These are phyloP conservation scores for Escovopsis weberi DNA, from an alignment of 2,329 filamentous ascomycete species.

Conservation along the genomic window DNA sequence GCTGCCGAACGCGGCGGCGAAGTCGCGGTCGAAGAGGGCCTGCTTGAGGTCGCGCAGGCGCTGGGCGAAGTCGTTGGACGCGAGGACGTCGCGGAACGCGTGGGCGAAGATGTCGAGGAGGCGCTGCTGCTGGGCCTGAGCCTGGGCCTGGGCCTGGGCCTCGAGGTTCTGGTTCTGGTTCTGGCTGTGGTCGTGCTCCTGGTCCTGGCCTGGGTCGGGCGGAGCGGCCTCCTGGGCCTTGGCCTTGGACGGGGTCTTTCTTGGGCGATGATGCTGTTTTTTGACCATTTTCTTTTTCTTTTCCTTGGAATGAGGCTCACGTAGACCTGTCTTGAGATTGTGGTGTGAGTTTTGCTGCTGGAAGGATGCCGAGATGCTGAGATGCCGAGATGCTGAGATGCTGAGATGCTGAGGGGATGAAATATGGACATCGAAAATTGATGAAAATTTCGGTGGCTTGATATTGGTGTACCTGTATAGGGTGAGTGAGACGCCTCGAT, in stretches of 20 bases:
- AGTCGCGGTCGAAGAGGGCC: constrained; percentile 76
- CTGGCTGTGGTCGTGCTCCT: neutral
- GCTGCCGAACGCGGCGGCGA: constrained; percentile 60
- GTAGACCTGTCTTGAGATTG: no score
- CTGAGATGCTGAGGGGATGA: no score
- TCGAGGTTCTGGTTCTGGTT: neutral
- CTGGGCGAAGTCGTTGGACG: constrained; percentile 30
- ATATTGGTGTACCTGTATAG: no score
- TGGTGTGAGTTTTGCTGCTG: no score
- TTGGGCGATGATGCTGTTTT: neutral
- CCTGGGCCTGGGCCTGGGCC: neutral
- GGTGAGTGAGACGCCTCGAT: no score
- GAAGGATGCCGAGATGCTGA: no score
- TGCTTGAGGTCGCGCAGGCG: constrained; percentile 71
- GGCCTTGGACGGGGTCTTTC: neutral
- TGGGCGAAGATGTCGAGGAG: constrained; percentile 60
- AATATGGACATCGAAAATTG: no score
- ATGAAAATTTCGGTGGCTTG: no score
- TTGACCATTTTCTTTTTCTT: neutral
- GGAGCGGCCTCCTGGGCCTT: no score
- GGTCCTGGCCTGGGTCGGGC: neutral
- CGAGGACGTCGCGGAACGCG: constrained; percentile 41
- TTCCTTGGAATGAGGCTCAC: no score
- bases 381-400: no score
- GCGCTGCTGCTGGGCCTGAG: constrained; percentile 39